Base-by-base conservation (phyloP, 1,284 basidiomycete genomes). In the Coniophora puteana region DNA sequence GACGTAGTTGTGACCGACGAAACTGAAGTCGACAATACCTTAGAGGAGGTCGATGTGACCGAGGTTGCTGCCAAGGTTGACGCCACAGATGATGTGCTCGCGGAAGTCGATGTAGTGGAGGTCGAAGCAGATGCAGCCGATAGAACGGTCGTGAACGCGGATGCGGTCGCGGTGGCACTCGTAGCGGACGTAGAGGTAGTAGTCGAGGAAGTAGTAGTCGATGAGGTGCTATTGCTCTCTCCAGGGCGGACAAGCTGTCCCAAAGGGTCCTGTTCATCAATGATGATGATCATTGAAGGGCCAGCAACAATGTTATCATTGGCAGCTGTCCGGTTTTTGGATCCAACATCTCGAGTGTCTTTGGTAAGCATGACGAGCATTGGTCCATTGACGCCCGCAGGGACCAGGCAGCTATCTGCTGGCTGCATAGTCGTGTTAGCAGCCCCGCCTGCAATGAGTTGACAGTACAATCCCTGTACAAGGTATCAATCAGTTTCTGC, bases 301-400 rank as follows among this genome's bases (percentile, higher is more conserved):
- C 89, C 87, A 13, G 86, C 86, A 45, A 89, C 63, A 56, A 84
- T 62, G 44, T 72, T 68, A 45, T 62, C 67, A 36, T 67, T 72
- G 40, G 75, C 76, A 46, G 83, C 82, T 56, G 81, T 75, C 26
- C 71, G 61, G 47, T 80, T 76, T 62, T 80, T 73, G 67, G n/a
- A n/a, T n/a, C n/a, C n/a, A n/a, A n/a, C n/a, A 78, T 83, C 57
- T 72, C 52, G 28, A 90, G 65, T 1, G 86, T 81, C 27, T 49
- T 69, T 72, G 32, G 83, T 89, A 63, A 90, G 65, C 65, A 71
- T 89, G 54, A 90, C 62, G 24, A 76, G 79, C 48, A 89, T 83
- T 48, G 83, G 80, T 28, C 84, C 85, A 55, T 83, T 78, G 58
- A 88, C 63, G 40, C 72, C 74, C 1, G 51, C 33, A 20, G 85